phyloP scores from a whole-genome alignment of 106 monocot species.

The Iris macrosiphon region DNA sequence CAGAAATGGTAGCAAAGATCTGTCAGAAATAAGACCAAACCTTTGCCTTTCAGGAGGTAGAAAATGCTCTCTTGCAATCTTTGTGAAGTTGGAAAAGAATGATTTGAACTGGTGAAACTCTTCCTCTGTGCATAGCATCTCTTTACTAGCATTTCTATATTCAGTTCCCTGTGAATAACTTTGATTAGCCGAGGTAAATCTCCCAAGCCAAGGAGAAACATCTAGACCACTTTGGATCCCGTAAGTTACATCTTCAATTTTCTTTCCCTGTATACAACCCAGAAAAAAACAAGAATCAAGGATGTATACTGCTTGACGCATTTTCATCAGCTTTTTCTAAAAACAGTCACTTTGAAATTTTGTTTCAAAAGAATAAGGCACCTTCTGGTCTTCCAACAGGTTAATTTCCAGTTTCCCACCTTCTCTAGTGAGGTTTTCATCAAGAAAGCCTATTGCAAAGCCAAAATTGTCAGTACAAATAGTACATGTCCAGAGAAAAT shows the following conservation, averaged over 20 bases:
- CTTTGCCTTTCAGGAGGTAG: constrained; percentile 73
- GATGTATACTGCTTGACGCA: constrained; percentile 10
- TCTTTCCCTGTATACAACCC: constrained; percentile 45
- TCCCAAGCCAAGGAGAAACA: constrained; percentile 29
- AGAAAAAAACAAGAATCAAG: constrained; percentile 36
- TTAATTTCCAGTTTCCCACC: constrained; percentile 24
- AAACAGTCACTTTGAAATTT: constrained; percentile 18
- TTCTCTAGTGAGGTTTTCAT: constrained; percentile 21
- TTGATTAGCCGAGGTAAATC: constrained; percentile 38
- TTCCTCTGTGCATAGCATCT: constrained; percentile 39
- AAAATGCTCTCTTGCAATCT: constrained; percentile 54
- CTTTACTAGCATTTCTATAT: constrained; percentile 17
- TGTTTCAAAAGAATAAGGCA: constrained; percentile 31
- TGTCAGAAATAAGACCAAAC: constrained; percentile 70
- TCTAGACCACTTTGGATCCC: constrained; percentile 23
- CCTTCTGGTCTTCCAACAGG: constrained; percentile 38
- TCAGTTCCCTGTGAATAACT: constrained; percentile 25
- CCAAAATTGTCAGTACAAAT: constrained; percentile 5
- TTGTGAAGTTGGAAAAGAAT: constrained; percentile 57
- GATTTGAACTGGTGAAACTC: constrained; percentile 55
- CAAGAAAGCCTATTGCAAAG: constrained; percentile 44
- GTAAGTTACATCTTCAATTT: constrained; percentile 50
- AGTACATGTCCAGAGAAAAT: background rate
- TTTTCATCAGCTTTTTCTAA: constrained; percentile 21
- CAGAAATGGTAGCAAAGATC: constrained; percentile 48